Evolutionary conservation across 140 eudicot genomes (phyloP).

Genomic region (Oenanthe javanica): DNA sequence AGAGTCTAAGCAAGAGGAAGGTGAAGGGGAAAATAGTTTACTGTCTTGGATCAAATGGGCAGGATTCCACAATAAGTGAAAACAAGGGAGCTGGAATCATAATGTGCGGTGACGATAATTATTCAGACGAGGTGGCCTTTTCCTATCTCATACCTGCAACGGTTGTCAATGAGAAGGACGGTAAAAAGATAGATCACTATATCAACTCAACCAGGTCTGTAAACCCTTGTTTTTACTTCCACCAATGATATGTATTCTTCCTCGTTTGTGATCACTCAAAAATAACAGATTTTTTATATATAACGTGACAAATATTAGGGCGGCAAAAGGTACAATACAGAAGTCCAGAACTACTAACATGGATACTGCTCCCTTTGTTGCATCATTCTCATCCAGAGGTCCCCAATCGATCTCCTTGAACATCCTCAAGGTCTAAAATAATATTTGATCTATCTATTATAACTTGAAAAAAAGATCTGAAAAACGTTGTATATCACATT

Average conservation of each 20-base stretch:
- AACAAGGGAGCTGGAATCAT: slow-evolving; percentile 47
- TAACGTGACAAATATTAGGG: slow-evolving; percentile 20
- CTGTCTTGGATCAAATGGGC: slow-evolving; percentile 40
- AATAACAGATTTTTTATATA: background rate
- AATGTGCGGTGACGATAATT: slow-evolving; percentile 21
- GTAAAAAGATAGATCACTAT: slow-evolving; percentile 46
- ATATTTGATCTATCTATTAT: background rate
- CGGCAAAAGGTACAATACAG: slow-evolving; percentile 38
- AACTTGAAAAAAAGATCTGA: background rate
- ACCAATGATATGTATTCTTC: background rate
- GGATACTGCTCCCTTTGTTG: slow-evolving; percentile 46
- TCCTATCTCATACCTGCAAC: slow-evolving; percentile 45
- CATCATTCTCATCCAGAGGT: slow-evolving; percentile 79
- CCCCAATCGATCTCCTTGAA: slow-evolving; percentile 42
- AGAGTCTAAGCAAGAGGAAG: slow-evolving; percentile 28
- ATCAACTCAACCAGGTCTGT: slow-evolving; percentile 69
- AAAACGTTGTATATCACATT: background rate
- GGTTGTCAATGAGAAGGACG: slow-evolving; percentile 24
- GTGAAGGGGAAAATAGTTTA: slow-evolving; percentile 74
- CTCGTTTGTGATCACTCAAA: background rate
- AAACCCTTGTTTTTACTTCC: background rate
- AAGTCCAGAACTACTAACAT: slow-evolving; percentile 33
- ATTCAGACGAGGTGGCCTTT: slow-evolving; percentile 28
- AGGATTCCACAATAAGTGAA: slow-evolving; percentile 31
- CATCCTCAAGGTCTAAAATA: slow-evolving; percentile 57